phyloP scores from a whole-genome alignment of 495 filamentous ascomycete species.

The Rhypophila decipiens region DNA sequence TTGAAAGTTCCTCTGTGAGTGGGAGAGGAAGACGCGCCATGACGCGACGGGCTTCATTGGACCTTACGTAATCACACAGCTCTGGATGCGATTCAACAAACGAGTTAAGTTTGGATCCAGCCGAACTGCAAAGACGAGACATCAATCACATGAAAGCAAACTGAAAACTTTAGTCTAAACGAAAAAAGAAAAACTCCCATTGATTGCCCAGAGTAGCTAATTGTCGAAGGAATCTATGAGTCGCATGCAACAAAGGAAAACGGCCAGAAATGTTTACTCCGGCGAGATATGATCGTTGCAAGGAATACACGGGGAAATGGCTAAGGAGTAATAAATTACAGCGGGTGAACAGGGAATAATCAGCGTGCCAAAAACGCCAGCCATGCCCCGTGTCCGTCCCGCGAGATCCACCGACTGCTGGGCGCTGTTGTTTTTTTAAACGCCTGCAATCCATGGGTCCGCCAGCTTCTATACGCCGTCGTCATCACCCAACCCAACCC shows the following conservation, averaged over 20 bases:
- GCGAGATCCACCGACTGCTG: conserved; percentile 18
- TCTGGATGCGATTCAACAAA: no score
- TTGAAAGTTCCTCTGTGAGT: no score
- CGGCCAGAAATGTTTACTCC: conserved; percentile 24
- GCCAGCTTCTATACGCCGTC: conserved; percentile 12
- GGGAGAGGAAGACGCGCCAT: no score
- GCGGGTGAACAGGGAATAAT: conserved; percentile 32
- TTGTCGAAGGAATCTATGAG: conserved; percentile 35
- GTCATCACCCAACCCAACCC: conserved; percentile 14
- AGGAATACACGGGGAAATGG: conserved; percentile 52
- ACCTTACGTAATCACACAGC: no score
- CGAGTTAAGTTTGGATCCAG: no score
- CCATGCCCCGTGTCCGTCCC: conserved; percentile 25
- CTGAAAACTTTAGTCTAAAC: neutral
- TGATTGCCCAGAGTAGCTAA: conserved; percentile 14
- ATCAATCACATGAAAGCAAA: no score
- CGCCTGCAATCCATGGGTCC: conserved; percentile 17
- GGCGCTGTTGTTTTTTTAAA: conserved; percentile 15
- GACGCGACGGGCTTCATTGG: no score
- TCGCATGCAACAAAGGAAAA: conserved; percentile 38
- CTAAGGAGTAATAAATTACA: conserved; percentile 57
- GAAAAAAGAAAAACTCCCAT: conserved; percentile 22
- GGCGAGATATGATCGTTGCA: conserved; percentile 29
- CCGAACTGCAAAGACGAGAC: no score
- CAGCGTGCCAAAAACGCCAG: conserved; percentile 29